A percentile compares a stretch with the other conserved stretches of the same genome.
Evolutionary conservation across 169 alveolate genomes (phyloP).

Genomic region (Eimeria brunetti): DNA sequence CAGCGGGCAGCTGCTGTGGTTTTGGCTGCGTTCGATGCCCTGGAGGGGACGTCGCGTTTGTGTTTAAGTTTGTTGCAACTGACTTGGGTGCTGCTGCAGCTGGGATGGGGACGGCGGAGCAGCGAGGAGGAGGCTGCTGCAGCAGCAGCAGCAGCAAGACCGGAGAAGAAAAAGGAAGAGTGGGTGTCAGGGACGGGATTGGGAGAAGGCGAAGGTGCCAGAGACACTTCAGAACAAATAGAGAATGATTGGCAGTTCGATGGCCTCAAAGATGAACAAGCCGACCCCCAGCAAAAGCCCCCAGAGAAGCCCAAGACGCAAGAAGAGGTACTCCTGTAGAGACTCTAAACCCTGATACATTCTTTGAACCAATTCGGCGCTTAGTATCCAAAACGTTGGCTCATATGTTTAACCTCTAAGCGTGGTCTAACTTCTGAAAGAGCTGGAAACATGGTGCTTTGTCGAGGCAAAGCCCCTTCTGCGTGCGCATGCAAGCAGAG

Average conservation of each 20-base stretch:
- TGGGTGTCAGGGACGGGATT: conserved; percentile 79
- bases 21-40: conserved; percentile 68
- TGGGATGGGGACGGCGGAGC: conserved; percentile 48
- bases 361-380: neutral
- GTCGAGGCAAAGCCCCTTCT: neutral
- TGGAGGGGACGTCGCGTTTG: conserved; percentile 54
- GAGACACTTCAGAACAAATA: conserved; percentile 59
- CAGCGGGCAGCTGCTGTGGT: conserved; percentile 65
- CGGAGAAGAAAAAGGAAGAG: conserved; percentile 50
- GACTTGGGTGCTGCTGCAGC: conserved; percentile 55
- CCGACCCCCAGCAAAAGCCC: conserved; percentile 52
- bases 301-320: conserved; percentile 56
- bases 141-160: conserved; percentile 46
- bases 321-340: conserved; percentile 15
- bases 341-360: neutral
- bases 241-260: conserved; percentile 76
- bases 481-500: neutral
- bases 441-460: no score
- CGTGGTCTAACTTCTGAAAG: no score
- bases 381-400: no score
- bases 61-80: conserved; percentile 66
- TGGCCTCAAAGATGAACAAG: conserved; percentile 66
- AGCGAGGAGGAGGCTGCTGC: conserved; percentile 50
- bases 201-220: conserved; percentile 75
- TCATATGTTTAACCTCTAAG: no score